Base-by-base conservation (phyloP, 176 grass and related monocot species). In the Alloteropsis semialata region DNA sequence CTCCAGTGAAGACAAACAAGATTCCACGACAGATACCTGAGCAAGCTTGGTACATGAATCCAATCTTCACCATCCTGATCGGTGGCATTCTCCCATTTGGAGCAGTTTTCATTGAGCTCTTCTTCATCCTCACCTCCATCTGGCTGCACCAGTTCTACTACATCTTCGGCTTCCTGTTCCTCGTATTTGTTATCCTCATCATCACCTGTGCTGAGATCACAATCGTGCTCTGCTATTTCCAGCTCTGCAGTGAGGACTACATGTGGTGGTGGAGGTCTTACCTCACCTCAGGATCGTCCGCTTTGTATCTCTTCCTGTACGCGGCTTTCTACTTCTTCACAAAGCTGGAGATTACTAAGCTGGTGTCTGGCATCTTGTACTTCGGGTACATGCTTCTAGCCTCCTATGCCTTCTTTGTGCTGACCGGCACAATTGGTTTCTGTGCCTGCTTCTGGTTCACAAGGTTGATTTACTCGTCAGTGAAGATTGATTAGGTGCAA, bases 241-340 rank as follows among this genome's bases (percentile, higher is more conserved):
- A 92, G 72, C 83, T 92, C 13, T 92, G 90, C 79, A 86, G 90
- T 3, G 90, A 92, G 83, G 90, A 92, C 75, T 92, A 92, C 69
- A 69, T 76, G 83, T 92, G 90, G 90, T 92, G 90, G 90, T 92
- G 90, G 90, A 89, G 90, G 63, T 92, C 90, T 15, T 92, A 92
- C 75, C 90, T 92, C 19, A 92, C 90, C 54, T 86, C 90, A 5
- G 90, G 90, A 25, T 92, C 90, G 19, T 89, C 90, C 0, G 90
- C 83, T 0, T 65, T 92, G 14, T 92, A 92, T 79, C 87, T 92
- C 33, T 92, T 92, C 75, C 70, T 89, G 18, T 92, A 92, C 11
- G 86, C 90, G 0, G 80, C 62, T 15, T 92, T 92, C 83, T 92
- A 92, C 87, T 89, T 86, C 87, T 89, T 41, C 79, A 92, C 90